Evolutionary conservation across 1,284 basidiomycete species (phyloP).

Genomic region (Pterulicium gracile): DNA sequence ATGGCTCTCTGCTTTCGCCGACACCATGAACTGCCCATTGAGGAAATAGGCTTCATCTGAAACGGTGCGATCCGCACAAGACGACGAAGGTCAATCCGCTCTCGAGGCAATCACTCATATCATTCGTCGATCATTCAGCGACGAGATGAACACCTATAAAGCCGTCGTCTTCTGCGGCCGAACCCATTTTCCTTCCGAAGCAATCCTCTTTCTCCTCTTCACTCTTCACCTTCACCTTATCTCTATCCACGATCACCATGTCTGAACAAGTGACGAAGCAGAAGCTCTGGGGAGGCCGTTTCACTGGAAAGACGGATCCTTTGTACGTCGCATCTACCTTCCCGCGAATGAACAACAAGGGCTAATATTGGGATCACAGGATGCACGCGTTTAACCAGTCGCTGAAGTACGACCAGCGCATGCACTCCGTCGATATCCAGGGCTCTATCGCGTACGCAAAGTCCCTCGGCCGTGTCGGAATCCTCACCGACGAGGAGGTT

Average conservation of each 20-base stretch:
- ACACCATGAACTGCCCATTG: not conserved
- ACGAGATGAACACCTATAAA: not conserved
- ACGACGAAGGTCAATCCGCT: conserved; percentile 1
- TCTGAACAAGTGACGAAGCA: conserved; percentile 58
- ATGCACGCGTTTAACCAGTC: conserved; percentile 98
- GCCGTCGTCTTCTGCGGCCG: conserved; percentile 2
- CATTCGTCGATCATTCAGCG: not conserved
- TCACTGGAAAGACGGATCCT: conserved; percentile 82
- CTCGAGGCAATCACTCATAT: conserved; percentile 1
- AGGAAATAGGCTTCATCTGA: not conserved
- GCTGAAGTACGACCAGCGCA: conserved; percentile 87
- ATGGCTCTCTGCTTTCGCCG: conserved; percentile 11
- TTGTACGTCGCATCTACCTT: conserved; percentile 40
- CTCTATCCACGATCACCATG: conserved; percentile 23
- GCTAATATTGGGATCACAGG: not conserved
- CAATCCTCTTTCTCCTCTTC: not conserved
- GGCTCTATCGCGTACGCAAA: conserved; percentile 96
- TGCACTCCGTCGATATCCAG: conserved; percentile 86
- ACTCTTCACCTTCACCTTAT: not conserved
- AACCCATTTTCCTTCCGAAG: conserved; percentile 36
- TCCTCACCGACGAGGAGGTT: conserved; percentile 72
- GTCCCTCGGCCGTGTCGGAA: conserved; percentile 69
- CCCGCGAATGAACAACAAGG: too few species aligned
- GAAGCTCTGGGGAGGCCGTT: conserved; percentile 84
- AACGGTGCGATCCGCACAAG: conserved; percentile 1